Conservation (phyloP, 2,329 filamentous ascomycete genomes). For the Mollisiaceae sp. region DNA sequence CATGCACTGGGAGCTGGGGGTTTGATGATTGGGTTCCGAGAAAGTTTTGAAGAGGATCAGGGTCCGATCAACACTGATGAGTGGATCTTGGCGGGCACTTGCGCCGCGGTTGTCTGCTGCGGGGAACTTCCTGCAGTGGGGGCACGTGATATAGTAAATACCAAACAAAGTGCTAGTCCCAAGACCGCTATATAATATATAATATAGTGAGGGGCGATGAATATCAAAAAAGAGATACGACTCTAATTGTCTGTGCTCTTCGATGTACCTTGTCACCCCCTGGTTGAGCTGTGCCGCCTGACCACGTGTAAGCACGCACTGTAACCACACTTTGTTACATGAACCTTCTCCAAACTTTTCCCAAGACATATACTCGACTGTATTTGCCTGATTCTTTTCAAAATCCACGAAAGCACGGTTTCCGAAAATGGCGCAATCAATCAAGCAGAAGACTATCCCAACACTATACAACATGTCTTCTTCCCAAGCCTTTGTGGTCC, state of each 20-base stretch:
- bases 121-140: not conserved
- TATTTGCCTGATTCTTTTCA: not conserved
- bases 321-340: not conserved
- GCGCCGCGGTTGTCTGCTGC: conserved; percentile 10
- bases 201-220: too few species aligned
- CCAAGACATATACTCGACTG: not conserved
- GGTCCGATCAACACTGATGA: not conserved
- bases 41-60: conserved; percentile 6
- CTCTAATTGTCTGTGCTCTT: not conserved
- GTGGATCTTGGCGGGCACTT: not conserved
- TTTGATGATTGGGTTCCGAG: conserved; percentile 1
- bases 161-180: too few species aligned
- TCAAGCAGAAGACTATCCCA: conserved; percentile 27
- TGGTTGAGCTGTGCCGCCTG: not conserved
- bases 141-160: too few species aligned
- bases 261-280: not conserved
- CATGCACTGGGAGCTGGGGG: conserved; percentile 6
- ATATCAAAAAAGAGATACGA: too few species aligned
- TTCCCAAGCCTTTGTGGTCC: conserved; percentile 33
- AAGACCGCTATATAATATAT: too few species aligned
- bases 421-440: conserved; percentile 6
- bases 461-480: conserved; percentile 38
- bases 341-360: not conserved
- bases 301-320: not conserved
- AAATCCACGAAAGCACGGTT: not conserved